Evolutionary conservation across 2,329 filamentous ascomycete species (phyloP), one percentile per base, ranked within the genome.

Genomic region (Pezicula neosporulosa): DNA sequence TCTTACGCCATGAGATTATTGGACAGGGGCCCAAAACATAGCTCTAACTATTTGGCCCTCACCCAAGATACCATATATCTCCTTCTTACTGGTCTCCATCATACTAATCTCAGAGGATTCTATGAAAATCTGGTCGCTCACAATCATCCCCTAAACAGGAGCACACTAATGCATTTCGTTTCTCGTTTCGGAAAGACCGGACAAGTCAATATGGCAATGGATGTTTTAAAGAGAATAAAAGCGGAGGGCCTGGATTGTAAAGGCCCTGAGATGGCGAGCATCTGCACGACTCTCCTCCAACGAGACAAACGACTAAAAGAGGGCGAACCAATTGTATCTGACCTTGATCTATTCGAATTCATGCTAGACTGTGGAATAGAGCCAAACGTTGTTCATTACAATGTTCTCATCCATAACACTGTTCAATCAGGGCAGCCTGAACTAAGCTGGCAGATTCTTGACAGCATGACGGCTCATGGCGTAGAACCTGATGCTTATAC

Each of bases 331-430:
- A 16, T 61, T 67, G 13, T 75, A n/a, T 72, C 75, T 18, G 78
- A 77, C 24, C 73, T 80, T 9, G 68, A 74, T 5, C 70, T 86
- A 5, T 77, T 86, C 19, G 71, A 79, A 48, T 66, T 70, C 8
- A 73, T 91, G 47, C 66, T 87, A 10, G 70, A 78, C 18, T 68
- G 77, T n/a, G 87, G 86, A 2, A 70, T 88, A 44, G 71, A 73
- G 18, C 82, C 87, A 21, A 87, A 89, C 56, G 69, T 81, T 13
- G 71, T 83, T 51, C 77, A 77, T 10, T 82, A 87, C 62, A 87
- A 86, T 15, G 76, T 87, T 42, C 71, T 90, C 52, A 80, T 97
- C 49, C 77, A 83, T 37, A 89, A 90, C 52, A 82, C 91, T 15
- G 81, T 87, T 60, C 74, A 83, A 52, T 80, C 76, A n/a, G 78